Percentiles rank a stretch among this genome's conserved stretches.
Evolutionary conservation across 2,329 filamentous ascomycete genomes (phyloP).

Genomic region (Nannizzia gypsea): DNA sequence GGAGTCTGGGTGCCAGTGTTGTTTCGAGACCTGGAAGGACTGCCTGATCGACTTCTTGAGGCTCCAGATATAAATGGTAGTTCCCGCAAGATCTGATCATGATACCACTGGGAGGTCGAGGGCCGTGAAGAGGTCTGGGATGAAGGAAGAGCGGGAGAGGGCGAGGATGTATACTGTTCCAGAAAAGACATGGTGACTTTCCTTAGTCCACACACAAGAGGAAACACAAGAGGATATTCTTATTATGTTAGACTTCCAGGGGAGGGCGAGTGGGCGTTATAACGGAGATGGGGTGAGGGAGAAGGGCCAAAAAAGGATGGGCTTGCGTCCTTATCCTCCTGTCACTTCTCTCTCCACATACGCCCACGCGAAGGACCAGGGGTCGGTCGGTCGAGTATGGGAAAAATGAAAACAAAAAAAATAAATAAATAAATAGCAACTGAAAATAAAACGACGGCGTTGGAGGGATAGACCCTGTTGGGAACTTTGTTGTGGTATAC

Average conservation of each 20-base stretch:
- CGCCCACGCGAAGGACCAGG: conserved; percentile 11
- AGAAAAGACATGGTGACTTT: conserved; percentile 9
- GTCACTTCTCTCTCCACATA: conserved; percentile 10
- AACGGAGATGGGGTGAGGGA: not conserved
- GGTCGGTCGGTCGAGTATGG: not conserved
- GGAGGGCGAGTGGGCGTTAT: conserved; percentile 1
- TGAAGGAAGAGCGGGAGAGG: not conserved
- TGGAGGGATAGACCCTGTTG: not conserved
- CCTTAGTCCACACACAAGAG: not conserved
- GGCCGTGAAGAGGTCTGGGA: conserved; percentile 7
- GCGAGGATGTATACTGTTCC: conserved; percentile 4
- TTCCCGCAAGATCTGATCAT: conserved; percentile 12
- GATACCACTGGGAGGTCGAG: conserved; percentile 11
- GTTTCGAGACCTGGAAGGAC: conserved; percentile 6
- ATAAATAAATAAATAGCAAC: not conserved
- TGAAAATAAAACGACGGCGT: not conserved
- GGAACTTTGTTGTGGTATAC: not conserved
- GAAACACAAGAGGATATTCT: not conserved
- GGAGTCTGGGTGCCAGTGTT: conserved; percentile 24
- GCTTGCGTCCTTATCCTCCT: not conserved
- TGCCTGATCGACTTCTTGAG: conserved; percentile 9
- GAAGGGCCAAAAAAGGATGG: not conserved
- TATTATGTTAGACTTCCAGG: conserved; percentile 6
- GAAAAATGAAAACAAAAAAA: not conserved
- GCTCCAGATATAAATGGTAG: conserved; percentile 12